These are phyloP conservation scores for Hypoxylon intermedium DNA, from an alignment of 495 filamentous ascomycete genomes.

Conservation along the genomic window DNA sequence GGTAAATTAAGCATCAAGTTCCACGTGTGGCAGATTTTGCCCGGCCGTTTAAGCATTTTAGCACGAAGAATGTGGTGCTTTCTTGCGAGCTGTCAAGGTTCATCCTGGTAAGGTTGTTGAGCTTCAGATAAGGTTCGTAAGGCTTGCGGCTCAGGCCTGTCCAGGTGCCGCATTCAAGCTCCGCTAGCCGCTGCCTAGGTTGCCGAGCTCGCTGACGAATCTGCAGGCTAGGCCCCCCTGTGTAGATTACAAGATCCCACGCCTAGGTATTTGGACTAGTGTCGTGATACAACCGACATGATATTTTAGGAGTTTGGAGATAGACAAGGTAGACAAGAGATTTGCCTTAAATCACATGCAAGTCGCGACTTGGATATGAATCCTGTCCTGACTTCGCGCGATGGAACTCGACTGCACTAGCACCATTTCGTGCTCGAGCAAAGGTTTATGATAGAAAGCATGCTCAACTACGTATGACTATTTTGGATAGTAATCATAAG, in stretches of 20 bases:
- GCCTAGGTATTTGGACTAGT: background rate
- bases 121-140: slow-evolving; percentile 1
- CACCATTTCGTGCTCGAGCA: background rate
- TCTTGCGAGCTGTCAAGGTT: slow-evolving; percentile 3
- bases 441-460: background rate
- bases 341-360: slow-evolving; percentile 1
- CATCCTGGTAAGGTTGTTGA: background rate
- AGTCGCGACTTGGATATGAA: background rate
- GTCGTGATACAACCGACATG: slow-evolving; percentile 11
- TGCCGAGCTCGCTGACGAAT: slow-evolving; percentile 5
- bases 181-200: background rate
- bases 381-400: background rate
- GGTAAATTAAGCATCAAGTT: slow-evolving; percentile 9
- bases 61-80: slow-evolving; percentile 3
- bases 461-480: background rate
- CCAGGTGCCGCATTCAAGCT: slow-evolving; percentile 4
- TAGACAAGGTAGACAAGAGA: background rate
- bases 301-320: slow-evolving; percentile 8
- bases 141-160: slow-evolving; percentile 15
- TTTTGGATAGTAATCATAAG: background rate
- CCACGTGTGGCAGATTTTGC: slow-evolving; percentile 4
- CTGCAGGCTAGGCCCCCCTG: slow-evolving; percentile 9
- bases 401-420: background rate
- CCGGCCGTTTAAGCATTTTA: background rate
- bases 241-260: slow-evolving; percentile 12